These are phyloP conservation scores for Camelina hispida DNA, from an alignment of 345 rosid genomes.

Conservation along the genomic window DNA sequence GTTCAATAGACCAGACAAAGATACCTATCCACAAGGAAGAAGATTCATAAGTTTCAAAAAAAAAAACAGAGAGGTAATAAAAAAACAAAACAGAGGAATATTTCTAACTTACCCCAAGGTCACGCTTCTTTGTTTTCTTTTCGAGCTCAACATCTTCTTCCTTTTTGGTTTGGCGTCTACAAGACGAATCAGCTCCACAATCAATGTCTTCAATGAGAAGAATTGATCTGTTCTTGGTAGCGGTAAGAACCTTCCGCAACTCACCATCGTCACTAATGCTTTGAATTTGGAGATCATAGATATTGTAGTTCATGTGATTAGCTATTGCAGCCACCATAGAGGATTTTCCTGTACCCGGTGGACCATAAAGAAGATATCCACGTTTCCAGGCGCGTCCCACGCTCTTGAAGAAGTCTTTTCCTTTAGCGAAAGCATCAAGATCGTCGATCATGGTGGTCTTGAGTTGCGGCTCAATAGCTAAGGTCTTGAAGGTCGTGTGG, in stretches of 20 bases:
- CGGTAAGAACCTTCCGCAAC: constrained; percentile 36
- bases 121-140: constrained; percentile 29
- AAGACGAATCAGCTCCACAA: constrained; percentile 38
- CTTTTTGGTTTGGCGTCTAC: constrained; percentile 23
- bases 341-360: constrained; percentile 42
- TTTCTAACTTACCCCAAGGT: constrained; percentile 28
- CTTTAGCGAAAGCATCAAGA: constrained; percentile 41
- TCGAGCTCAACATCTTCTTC: constrained; percentile 13
- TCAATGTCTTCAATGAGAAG: constrained; percentile 49
- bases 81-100: constrained; percentile 13
- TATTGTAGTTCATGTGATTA: constrained; percentile 44
- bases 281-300: constrained; percentile 44
- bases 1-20: constrained; percentile 43
- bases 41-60: not conserved
- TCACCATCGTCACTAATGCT: constrained; percentile 40
- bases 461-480: constrained; percentile 39
- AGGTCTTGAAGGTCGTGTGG: constrained; percentile 39
- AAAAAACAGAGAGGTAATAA: not conserved
- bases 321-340: constrained; percentile 47
- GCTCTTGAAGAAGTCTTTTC: constrained; percentile 46
- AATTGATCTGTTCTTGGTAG: constrained; percentile 41
- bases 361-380: constrained; percentile 45
- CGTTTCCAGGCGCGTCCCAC: constrained; percentile 47
- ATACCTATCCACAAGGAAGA: constrained; percentile 20
- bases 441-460: constrained; percentile 29